Base-by-base conservation (phyloP, 371 early-diverging fungal genomes). In the Mucor mucedo region DNA sequence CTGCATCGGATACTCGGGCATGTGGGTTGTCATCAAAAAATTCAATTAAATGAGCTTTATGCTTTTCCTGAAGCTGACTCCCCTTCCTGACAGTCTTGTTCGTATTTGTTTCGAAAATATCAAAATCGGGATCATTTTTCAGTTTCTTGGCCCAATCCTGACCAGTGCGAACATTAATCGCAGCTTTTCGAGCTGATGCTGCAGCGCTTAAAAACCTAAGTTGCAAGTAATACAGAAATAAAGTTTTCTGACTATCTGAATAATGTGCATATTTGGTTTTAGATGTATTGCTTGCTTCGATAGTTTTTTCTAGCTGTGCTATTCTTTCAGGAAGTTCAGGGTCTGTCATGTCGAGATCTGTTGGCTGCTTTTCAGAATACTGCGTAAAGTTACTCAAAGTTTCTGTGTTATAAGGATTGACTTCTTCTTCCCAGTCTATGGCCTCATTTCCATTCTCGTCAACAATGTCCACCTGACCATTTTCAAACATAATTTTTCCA, bases 141-240 rank as follows among this genome's bases (percentile, higher is more conserved):
- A 62, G 52, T 40, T 47, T 40, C 27, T 67, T 62, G n/a, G 68
- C 55, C 62, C 58, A 67, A 1, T 5, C 52, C 14, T 62, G 62
- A n/a, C 49, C 62, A 2, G 62, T 62, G 0, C 58, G 44, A 5
- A 41, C 38, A 29, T 54, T 32, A 55, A 58, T 39, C 29, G 33
- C 38, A 14, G 38, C 55, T 30, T 42, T 45, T 14, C 60, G 40
- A 30, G 13, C 60, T 33, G 61, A 61, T 2, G 42, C 14, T 10
- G 66, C 61, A n/a, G 61, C 56, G 2, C 50, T 52, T 28, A 5
- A 66, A 6, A 66, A 41, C 49, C 60, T 60, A 39, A 61, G 28
- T 60, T 49, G 60, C 52, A 45, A 49, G 35, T 52, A 55, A 21
- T 61, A 66, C 11, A 35, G 30, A 35, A 66, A 66, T 13, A 57